A percentile compares a stretch with the other conserved stretches of the same genome.
phyloP scores from a whole-genome alignment of 2,329 filamentous ascomycete genomes.

The Fusarium brachygibbosum region DNA sequence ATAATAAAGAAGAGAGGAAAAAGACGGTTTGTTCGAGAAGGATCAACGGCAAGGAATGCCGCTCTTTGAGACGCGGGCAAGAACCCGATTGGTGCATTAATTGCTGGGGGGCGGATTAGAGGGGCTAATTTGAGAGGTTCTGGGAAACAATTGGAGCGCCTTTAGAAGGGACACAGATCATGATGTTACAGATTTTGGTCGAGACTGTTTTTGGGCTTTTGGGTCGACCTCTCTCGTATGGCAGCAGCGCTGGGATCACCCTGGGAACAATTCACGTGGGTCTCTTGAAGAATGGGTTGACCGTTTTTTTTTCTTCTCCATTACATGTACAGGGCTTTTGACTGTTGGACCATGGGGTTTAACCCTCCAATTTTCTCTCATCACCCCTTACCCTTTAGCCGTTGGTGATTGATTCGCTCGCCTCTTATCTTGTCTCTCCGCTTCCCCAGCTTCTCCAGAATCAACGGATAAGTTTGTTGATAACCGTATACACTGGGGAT shows the following conservation, averaged over 20 bases:
- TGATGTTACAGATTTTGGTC: slow-evolving; percentile 16
- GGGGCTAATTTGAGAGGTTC: neutral
- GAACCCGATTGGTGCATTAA: slow-evolving; percentile 34
- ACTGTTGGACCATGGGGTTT: slow-evolving; percentile 10
- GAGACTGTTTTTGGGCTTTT: too few species aligned
- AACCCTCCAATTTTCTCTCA: slow-evolving; percentile 25
- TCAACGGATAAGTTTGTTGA: neutral
- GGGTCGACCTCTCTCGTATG: neutral
- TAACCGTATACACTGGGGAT: slow-evolving; percentile 34
- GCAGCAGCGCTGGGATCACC: neutral
- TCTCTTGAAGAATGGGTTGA: neutral
- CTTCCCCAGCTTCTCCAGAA: slow-evolving; percentile 32
- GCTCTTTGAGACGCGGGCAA: neutral
- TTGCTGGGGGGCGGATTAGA: neutral
- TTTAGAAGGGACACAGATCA: neutral
- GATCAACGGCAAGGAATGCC: slow-evolving; percentile 34
- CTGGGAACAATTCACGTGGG: slow-evolving; percentile 16
- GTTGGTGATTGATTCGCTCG: slow-evolving; percentile 19
- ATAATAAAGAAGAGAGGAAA: neutral
- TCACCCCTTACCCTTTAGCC: slow-evolving; percentile 11
- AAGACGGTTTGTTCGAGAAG: slow-evolving; percentile 12
- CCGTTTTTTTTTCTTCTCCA: neutral
- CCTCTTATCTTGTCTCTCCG: slow-evolving; percentile 9
- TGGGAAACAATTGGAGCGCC: slow-evolving; percentile 21
- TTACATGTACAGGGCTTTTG: neutral